Evolutionary conservation across 305 asterid species (phyloP), one percentile per base, ranked within the genome.

Genomic region (Fraxinus sp.): DNA sequence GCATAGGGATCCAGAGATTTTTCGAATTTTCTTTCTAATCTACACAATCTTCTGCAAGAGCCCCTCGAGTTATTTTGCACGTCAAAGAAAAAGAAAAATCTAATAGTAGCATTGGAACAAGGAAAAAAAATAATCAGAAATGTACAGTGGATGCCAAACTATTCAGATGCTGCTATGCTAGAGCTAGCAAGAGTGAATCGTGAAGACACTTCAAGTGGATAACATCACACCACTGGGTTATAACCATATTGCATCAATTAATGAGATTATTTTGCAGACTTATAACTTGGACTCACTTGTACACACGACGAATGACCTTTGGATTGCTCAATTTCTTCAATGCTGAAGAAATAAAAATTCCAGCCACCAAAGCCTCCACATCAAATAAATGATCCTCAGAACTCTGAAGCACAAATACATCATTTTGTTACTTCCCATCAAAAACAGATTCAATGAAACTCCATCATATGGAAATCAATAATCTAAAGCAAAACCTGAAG

Each of bases 311-410:
- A 83, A 92, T 84, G 79, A 80, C 86, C 89, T 89, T 88, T 55
- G 89, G 89, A 20, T 85, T 86, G 73, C 49, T 35, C 81, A 78
- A 80, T 84, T 83, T 84, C 83, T 91, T 88, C 90, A 90, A 84
- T 74, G 80, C 66, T 11, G 83, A 85, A 73, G 98, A 89, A 77
- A 93, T 37, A 55, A 90, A 28, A 22, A 92, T 88, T 79, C 92
- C 93, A 85, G 89, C 91, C 64, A 87, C 49, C 90, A 88, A 91
- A 79, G 97, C 98, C 85, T 79, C 96, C 7, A 83, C 91, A 24
- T 94, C 95, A 88, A 96, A 86, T 80, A 94, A 84, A 78, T 91
- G 93, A 87, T 96, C 99, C 77, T 85, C 28, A 36, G 96, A 91
- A 88, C 99, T 89, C 99, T 96, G 94, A 75, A 86, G 85, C 85